Conservation (phyloP, 768 basidiomycete species). For the Mycena capillaripes region DNA sequence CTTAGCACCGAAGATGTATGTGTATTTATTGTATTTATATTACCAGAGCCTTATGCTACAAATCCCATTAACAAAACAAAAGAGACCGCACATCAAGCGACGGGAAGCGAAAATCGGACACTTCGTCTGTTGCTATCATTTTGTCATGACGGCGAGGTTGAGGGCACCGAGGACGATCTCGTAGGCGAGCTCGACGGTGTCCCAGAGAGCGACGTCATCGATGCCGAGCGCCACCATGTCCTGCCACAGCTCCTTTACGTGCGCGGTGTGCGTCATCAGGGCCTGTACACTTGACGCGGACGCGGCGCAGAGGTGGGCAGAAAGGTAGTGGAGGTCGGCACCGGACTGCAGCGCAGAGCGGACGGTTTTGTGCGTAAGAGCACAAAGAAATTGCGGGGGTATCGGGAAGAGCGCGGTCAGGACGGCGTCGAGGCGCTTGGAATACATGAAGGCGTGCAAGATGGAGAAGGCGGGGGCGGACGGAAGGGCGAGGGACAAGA, state of each 20-base stretch:
- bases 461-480: slow-evolving; percentile 77
- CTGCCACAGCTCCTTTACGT: slow-evolving; percentile 85
- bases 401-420: slow-evolving; percentile 75
- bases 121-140: slow-evolving; percentile 6
- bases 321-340: slow-evolving; percentile 67
- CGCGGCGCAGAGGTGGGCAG: slow-evolving; percentile 64
- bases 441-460: slow-evolving; percentile 78
- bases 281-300: slow-evolving; percentile 58
- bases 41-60: slow-evolving; percentile 14
- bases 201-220: slow-evolving; percentile 82
- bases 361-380: slow-evolving; percentile 59
- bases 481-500: slow-evolving; percentile 79
- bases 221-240: slow-evolving; percentile 83
- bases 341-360: slow-evolving; percentile 62
- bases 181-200: slow-evolving; percentile 84
- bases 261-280: slow-evolving; percentile 70
- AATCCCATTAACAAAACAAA: slow-evolving; percentile 14
- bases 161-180: slow-evolving; percentile 75
- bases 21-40: slow-evolving; percentile 16
- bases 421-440: slow-evolving; percentile 70
- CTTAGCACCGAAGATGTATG: background rate
- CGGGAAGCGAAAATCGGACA: background rate
- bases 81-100: slow-evolving; percentile 28
- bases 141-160: slow-evolving; percentile 54
- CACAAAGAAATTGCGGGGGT: slow-evolving; percentile 59